A percentile compares a stretch with the other conserved stretches of the same genome.
Conservation (phyloP, 257 asterid genomes). For the Fraxinus cuspidata region DNA sequence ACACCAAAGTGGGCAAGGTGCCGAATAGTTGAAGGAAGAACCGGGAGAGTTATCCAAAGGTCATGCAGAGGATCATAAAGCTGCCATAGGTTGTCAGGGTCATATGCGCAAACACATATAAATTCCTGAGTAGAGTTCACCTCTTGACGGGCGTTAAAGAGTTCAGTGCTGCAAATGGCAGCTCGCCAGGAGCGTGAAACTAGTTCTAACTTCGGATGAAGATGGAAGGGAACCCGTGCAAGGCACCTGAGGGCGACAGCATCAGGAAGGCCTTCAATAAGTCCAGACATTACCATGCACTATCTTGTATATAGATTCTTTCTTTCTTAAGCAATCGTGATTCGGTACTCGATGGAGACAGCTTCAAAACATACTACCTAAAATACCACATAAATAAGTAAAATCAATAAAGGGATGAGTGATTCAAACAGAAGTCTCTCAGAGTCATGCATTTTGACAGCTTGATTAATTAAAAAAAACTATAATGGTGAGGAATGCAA, state of each 20-base stretch:
- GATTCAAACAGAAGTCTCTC: conserved; percentile 1
- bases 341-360: conserved; percentile 25
- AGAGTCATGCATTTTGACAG: neutral
- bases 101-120: conserved; percentile 80
- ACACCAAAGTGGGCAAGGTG: conserved; percentile 94
- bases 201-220: conserved; percentile 70
- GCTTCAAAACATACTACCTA: conserved; percentile 31
- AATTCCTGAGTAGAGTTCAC: conserved; percentile 76
- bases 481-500: neutral
- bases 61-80: conserved; percentile 72
- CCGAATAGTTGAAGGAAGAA: conserved; percentile 73
- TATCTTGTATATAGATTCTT: conserved; percentile 30
- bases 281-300: conserved; percentile 68
- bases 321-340: conserved; percentile 12
- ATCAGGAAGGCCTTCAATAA: conserved; percentile 98
- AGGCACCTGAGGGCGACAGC: conserved; percentile 92
- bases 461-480: neutral
- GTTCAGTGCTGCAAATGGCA: conserved; percentile 68
- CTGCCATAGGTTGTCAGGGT: conserved; percentile 97
- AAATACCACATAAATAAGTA: conserved; percentile 14
- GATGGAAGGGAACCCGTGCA: conserved; percentile 88
- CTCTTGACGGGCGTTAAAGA: conserved; percentile 83
- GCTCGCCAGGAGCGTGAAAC: conserved; percentile 92
- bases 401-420: neutral
- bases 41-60: conserved; percentile 92